phyloP scores from a whole-genome alignment of 352 stramenopile genomes.

The Pythium brassicae region DNA sequence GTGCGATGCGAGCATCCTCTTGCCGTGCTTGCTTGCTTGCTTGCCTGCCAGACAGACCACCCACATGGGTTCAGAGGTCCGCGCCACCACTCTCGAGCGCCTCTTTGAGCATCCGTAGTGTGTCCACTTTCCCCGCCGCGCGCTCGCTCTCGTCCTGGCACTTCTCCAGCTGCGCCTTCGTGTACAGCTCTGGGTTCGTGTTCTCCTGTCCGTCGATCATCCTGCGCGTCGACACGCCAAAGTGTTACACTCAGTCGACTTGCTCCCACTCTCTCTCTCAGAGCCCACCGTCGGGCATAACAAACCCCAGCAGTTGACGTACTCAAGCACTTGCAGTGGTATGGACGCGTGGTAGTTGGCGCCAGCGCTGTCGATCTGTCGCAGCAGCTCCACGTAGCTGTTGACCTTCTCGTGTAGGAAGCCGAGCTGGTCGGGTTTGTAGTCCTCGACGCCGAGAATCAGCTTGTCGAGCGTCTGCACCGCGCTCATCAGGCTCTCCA shows the following conservation, averaged over 20 bases:
- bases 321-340: slow-evolving; percentile 56
- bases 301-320: slow-evolving; percentile 11
- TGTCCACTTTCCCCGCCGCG: slow-evolving; percentile 40
- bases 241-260: neutral
- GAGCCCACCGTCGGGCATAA: neutral
- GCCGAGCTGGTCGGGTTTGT: slow-evolving; percentile 51
- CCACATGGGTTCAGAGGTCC: slow-evolving; percentile 14
- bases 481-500: slow-evolving; percentile 55
- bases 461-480: slow-evolving; percentile 67
- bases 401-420: slow-evolving; percentile 57
- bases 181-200: slow-evolving; percentile 69
- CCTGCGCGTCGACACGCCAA: slow-evolving; percentile 10
- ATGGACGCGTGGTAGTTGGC: slow-evolving; percentile 53
- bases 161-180: slow-evolving; percentile 55
- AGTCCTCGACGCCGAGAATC: slow-evolving; percentile 50
- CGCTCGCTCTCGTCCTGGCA: slow-evolving; percentile 53
- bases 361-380: slow-evolving; percentile 35
- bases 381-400: slow-evolving; percentile 58
- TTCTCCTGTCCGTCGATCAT: slow-evolving; percentile 48
- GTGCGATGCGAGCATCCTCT: too few species aligned
- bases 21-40: too few species aligned
- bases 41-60: neutral
- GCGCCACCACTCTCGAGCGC: slow-evolving; percentile 40
- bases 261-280: too few species aligned
- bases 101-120: slow-evolving; percentile 46